Percentiles rank a stretch among this genome's conserved stretches.
phyloP scores from a whole-genome alignment of 495 filamentous ascomycete genomes.

The Penicillium lividum region DNA sequence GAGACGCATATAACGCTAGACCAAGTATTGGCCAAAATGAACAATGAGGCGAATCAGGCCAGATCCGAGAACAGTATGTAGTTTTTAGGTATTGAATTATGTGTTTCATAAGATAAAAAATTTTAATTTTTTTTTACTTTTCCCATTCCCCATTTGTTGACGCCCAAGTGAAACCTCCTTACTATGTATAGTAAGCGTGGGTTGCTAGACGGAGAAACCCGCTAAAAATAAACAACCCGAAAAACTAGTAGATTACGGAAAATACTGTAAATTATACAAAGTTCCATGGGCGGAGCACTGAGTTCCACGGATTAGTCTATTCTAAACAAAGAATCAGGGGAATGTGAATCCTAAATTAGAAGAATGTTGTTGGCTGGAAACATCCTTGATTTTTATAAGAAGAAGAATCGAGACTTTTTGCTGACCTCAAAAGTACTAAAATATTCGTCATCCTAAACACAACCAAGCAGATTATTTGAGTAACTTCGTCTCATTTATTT shows the following conservation, averaged over 20 bases:
- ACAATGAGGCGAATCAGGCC: neutral
- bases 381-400: no score
- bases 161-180: slow-evolving; percentile 25
- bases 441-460: no score
- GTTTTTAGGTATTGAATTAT: no score
- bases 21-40: neutral
- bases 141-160: no score
- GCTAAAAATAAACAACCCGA: slow-evolving; percentile 27
- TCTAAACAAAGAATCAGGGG: neutral
- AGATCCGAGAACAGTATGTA: neutral
- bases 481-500: no score
- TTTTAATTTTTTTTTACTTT: no score
- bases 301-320: neutral
- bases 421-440: no score
- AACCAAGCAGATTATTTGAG: no score
- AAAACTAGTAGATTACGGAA: no score
- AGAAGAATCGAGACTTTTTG: no score
- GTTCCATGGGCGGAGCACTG: neutral
- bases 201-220: neutral
- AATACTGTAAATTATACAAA: no score
- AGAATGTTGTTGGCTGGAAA: slow-evolving; percentile 7
- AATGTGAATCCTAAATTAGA: slow-evolving; percentile 1
- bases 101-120: no score
- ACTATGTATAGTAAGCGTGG: slow-evolving; percentile 25
- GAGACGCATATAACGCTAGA: neutral